Conservation (phyloP, 169 alveolate genomes). For the Eimeria tenella region DNA sequence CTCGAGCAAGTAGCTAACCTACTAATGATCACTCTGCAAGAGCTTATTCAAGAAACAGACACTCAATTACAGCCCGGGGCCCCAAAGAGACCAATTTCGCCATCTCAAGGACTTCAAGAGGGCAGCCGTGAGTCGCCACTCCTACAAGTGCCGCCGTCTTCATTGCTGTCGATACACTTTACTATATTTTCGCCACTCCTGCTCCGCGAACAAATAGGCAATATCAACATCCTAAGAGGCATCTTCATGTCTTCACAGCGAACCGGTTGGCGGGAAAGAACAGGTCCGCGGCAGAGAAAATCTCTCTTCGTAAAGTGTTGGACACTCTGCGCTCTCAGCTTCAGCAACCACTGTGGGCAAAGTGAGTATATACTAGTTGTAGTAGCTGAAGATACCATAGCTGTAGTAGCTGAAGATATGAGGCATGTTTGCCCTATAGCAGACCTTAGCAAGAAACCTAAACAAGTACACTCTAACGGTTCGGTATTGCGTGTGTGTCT, state of each 20-base stretch:
- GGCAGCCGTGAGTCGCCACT: conserved; percentile 12
- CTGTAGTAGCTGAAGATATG: too few species aligned
- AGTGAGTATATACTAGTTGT: neutral
- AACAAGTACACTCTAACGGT: too few species aligned
- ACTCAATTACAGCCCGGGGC: neutral
- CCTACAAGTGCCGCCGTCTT: neutral
- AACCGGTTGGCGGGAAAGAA: neutral
- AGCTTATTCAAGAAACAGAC: conserved; percentile 8
- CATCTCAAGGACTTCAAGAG: neutral
- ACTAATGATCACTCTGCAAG: neutral
- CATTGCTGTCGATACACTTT: too few species aligned
- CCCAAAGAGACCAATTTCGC: neutral
- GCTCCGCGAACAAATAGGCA: too few species aligned
- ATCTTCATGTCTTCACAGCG: neutral
- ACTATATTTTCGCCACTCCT: too few species aligned
- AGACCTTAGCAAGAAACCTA: too few species aligned
- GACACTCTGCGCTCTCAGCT: conserved; percentile 24
- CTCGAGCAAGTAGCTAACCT: conserved; percentile 11
- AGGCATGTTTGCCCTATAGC: too few species aligned
- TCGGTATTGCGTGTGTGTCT: neutral
- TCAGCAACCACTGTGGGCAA: neutral
- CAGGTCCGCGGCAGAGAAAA: neutral
- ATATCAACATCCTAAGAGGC: too few species aligned
- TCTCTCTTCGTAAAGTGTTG: conserved; percentile 23
- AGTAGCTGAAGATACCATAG: neutral